Conservation (phyloP, 352 stramenopile genomes). For the Phytophthora pseudosyringae region DNA sequence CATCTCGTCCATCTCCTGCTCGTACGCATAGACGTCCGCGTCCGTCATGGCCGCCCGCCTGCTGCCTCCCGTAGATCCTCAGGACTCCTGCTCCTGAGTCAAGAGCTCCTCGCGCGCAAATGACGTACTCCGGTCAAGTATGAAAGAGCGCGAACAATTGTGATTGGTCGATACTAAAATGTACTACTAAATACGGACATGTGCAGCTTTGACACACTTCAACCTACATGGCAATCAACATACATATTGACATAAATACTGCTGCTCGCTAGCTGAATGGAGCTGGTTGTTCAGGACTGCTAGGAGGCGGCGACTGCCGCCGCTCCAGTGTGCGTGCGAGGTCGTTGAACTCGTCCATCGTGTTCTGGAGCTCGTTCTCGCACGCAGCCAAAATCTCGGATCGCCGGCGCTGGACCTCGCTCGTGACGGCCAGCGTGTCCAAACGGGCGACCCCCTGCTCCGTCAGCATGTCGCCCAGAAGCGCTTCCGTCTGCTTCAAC, state of each 20-base stretch:
- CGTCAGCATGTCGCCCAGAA: constrained; percentile 56
- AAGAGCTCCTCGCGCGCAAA: constrained; percentile 1
- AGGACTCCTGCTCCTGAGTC: too few species aligned
- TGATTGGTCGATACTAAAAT: constrained; percentile 39
- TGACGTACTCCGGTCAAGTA: background rate
- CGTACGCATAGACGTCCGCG: constrained; percentile 77
- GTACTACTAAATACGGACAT: background rate
- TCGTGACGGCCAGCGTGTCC: constrained; percentile 36
- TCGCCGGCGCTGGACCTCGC: constrained; percentile 53
- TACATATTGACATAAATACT: constrained; percentile 28
- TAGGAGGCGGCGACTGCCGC: constrained; percentile 12
- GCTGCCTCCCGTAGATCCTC: background rate
- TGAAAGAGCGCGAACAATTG: constrained; percentile 41
- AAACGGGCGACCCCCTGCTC: constrained; percentile 43
- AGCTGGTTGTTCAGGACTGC: constrained; percentile 1
- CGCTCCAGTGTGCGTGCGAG: constrained; percentile 45
- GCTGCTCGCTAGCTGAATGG: constrained; percentile 1
- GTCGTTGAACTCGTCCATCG: constrained; percentile 67
- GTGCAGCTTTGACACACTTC: too few species aligned
- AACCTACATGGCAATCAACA: background rate
- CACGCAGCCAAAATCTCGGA: constrained; percentile 71
- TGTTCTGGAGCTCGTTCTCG: constrained; percentile 60
- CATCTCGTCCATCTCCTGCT: constrained; percentile 76
- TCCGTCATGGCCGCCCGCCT: constrained; percentile 51
- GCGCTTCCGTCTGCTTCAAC: constrained; percentile 58